Conservation (phyloP, 2,329 filamentous ascomycete species). For the Trichoderma harzianum region DNA sequence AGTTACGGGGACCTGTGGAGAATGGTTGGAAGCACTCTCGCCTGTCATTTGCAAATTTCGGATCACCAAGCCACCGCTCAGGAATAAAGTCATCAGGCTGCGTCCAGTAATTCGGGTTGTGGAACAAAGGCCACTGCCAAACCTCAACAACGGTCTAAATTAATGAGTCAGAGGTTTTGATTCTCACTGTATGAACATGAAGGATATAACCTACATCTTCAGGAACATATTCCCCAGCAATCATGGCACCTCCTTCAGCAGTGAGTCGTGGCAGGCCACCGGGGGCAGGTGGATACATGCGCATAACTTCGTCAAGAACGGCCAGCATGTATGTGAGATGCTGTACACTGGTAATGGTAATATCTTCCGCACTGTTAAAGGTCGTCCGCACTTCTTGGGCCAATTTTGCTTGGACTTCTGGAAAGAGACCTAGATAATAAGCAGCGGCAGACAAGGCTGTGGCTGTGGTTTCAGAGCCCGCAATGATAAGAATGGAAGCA, state of each 20-base stretch:
- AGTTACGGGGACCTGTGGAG: constrained; percentile 29
- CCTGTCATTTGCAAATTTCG: constrained; percentile 24
- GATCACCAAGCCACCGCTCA: constrained; percentile 34
- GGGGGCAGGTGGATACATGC: constrained; percentile 44
- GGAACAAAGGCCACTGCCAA: constrained; percentile 33
- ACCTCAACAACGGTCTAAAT: constrained; percentile 34
- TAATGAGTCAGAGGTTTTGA: background rate
- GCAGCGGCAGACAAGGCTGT: constrained; percentile 28
- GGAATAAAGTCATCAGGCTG: constrained; percentile 35
- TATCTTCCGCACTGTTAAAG: constrained; percentile 18
- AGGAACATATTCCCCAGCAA: constrained; percentile 32
- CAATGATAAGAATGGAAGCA: constrained; percentile 25
- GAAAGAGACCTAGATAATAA: constrained; percentile 31
- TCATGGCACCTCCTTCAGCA: constrained; percentile 27
- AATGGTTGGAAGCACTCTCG: constrained; percentile 30
- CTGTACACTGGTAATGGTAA: constrained; percentile 18
- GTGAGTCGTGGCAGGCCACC: constrained; percentile 35
- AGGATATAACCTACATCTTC: constrained; percentile 27
- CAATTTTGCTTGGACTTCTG: constrained; percentile 30
- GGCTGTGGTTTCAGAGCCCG: constrained; percentile 34
- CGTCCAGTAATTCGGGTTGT: constrained; percentile 32
- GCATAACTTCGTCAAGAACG: constrained; percentile 46
- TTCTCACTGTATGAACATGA: background rate
- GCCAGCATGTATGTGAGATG: constrained; percentile 44
- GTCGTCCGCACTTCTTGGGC: constrained; percentile 31